Conservation (phyloP, 106 monocot genomes). For the Narthecium ossifragum region DNA sequence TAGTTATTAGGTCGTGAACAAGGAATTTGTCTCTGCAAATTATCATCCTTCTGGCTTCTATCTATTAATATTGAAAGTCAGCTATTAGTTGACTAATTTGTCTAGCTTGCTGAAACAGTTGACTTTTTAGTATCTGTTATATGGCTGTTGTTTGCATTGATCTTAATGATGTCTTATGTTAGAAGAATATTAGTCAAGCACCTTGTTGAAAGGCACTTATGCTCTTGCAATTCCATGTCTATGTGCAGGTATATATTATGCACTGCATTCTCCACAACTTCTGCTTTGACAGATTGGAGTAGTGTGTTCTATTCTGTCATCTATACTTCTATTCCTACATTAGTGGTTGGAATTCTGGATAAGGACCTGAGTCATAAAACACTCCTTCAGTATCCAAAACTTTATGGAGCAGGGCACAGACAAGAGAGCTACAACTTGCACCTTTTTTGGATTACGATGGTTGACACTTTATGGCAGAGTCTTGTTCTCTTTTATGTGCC, state of each 20-base stretch:
- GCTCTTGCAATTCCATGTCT: not conserved
- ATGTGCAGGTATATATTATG: slow-evolving; percentile 71
- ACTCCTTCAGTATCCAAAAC: slow-evolving; percentile 76
- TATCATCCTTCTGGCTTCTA: no score
- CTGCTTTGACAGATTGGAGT: slow-evolving; percentile 95
- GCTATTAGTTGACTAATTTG: no score
- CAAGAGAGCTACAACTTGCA: slow-evolving; percentile 88
- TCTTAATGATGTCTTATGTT: no score
- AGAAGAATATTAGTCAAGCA: no score
- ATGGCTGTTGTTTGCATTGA: no score
- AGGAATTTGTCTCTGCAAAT: no score
- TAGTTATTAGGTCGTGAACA: no score
- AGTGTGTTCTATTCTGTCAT: slow-evolving; percentile 96
- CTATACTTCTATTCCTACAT: slow-evolving; percentile 90
- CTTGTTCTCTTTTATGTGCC: slow-evolving; percentile 94
- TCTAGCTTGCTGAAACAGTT: no score
- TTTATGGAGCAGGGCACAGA: slow-evolving; percentile 79
- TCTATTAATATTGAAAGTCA: no score
- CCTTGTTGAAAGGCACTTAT: no score
- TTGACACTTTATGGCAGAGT: slow-evolving; percentile 96
- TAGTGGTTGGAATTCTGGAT: slow-evolving; percentile 87
- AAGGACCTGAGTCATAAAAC: slow-evolving; percentile 87
- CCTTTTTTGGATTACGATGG: slow-evolving; percentile 94
- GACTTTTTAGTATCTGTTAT: no score
- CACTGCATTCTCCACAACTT: slow-evolving; percentile 89